Base-by-base conservation (phyloP, 441 rosid genomes). In the Euphorbia celastroides region DNA sequence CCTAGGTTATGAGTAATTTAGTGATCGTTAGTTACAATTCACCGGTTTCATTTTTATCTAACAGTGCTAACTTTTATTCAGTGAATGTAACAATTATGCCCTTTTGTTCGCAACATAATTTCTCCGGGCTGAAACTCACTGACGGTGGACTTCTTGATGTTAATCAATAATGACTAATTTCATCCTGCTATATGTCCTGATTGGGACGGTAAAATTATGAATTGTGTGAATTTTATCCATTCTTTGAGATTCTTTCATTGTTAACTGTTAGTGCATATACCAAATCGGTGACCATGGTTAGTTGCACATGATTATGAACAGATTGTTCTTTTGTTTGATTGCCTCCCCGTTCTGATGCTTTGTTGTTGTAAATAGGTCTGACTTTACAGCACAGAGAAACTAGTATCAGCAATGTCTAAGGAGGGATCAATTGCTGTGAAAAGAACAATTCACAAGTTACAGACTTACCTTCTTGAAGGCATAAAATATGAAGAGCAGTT, bases 401-500 rank as follows among this genome's bases (percentile, higher is more conserved):
- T n/a, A 6, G 13, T 54, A 17, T 16, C 63, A 66, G 13, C 70
- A 27, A 84, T 82, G 87, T 78, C 75, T 2, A 62, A 25, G 20
- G 73, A 74, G 50, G 70, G 66, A 67, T 28, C 73, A 38, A 25
- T 73, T 50, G 44, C 82, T 38, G 75, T 82, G 36, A 82, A 79
- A 51, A 83, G 85, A 60, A 76, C 88, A 17, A 82, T 86, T 41
- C 73, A 79, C 78, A 84, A 76, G 75, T 74, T 90, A 61, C 96
- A 93, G 41, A 83, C 75, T 28, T 71, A 62, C 51, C 84, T 93
- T 58, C 86, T 90, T 1, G 94, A 88, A 6, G 92, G 92, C 44
- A 71, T 81, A 70, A 75, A 64, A n/a, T 72, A 68, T 30, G 86
- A 84, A 73, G 82, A 74, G 6, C 94, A 82, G 71, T 81, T 90